Evolutionary conservation across 495 filamentous ascomycete genomes (phyloP), one percentile per base, ranked within the genome.

Genomic region (Neurospora sp.): DNA sequence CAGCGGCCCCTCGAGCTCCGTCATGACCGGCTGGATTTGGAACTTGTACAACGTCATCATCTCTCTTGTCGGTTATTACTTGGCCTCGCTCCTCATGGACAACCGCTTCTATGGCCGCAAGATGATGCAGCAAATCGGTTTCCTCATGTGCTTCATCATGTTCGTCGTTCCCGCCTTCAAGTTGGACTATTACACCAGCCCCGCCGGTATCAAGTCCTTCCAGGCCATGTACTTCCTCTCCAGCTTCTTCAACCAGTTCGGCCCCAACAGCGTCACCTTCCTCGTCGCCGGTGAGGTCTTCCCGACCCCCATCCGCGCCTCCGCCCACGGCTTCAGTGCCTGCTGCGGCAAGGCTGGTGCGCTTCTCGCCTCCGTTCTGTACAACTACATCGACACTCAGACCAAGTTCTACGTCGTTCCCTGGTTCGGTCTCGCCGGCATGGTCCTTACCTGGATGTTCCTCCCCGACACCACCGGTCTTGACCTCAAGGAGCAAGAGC

Each of bases 171-270:
- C 94, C 8, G 93, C 88, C 40, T 97, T 96, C 87, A 81, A 92
- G 77, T 97, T 87, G 86, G 77, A 91, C 0, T 94, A 94, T 85
- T 97, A 92, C 84, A 91, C 85, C 16, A 79, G 78, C 14, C 83
- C 85, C 0, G 82, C 82, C 18, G 86, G 91, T 76, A 90, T 96
- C 83, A 86, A 90, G 73, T 82, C 84, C 0, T 97, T 97, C 90
- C 93, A 96, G 82, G 88, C 93, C 73, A 96, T 97, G 92, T 91
- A 97, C 86, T 97, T 94, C 85, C 80, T 96, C 68, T 92, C 91
- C 65, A 93, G 91, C 45, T 97, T 97, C 86, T 97, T 97, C 89
- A 96, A 96, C 86, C 94, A 97, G 81, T 97, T 97, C 77, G 93
- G 94, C 8, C 93, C 94, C 81, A 97, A 97, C 86, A 89, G 88